Base-by-base conservation (phyloP, 2,329 filamentous ascomycete genomes). In the Moelleriella libera region DNA sequence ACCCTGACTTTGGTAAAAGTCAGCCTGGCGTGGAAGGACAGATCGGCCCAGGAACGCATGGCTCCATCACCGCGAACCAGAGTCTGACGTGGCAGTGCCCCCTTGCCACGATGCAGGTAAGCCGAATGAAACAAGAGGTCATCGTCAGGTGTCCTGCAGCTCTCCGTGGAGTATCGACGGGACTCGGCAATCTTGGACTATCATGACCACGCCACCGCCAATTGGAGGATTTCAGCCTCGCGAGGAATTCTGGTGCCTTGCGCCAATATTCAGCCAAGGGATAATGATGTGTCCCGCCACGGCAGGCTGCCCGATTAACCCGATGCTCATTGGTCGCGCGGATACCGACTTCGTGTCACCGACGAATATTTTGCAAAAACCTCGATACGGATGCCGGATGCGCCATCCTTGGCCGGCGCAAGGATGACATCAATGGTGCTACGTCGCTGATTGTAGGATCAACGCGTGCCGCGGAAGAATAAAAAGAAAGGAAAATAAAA, bases 211-310 rank as follows among this genome's bases (percentile, higher is more conserved):
- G 21, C 21, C 21, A 21, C 21, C 21, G 21, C 21, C 21, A 21
- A 21, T 21, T 21, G 21, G 21, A 21, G 21, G 21, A 21, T 21
- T 21, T 21, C 21, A 21, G 21, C 21, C 21, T 21, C 21, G 21
- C 21, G 21, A 21, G 21, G 21, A 60, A 61, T 57, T 48, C 48
- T 52, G 59, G 49, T 61, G 59, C 59, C 59, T 61, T 59, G 56
- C 45, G 51, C 51, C 51, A 44, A 41, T 29, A 3, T 37, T 8
- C 32, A 37, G 21, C 12, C 32, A 37, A 37, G 12, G 32, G 32
- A 4, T 37, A 12, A 37, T 37, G 32, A 30, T 3, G 40, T 5
- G 5, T 29, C 21, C 21, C 30, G 28, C 28, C 34, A 51, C 45
- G 37, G 34, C 49, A 60, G 58, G 58, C 58, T 60, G 54, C 57